Evolutionary conservation across 2,329 filamentous ascomycete species (phyloP).

Genomic region (Trichoderma cornu-damae): DNA sequence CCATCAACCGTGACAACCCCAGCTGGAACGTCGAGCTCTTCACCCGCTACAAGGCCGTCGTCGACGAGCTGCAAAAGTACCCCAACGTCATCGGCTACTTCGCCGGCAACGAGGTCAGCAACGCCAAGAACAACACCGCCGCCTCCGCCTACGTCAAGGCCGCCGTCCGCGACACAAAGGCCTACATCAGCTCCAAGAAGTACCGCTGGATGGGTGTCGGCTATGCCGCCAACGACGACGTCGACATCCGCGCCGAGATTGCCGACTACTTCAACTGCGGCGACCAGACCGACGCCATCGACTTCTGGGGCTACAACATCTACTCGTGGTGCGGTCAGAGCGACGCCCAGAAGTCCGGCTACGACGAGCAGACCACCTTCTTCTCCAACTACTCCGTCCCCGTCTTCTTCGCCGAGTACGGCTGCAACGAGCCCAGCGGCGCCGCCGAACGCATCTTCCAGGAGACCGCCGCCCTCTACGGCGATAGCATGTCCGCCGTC

Average conservation of each 20-base stretch:
- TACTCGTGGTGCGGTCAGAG: slow-evolving; percentile 98
- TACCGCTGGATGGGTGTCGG: slow-evolving; percentile 82
- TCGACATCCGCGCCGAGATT: slow-evolving; percentile 72
- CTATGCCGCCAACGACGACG: slow-evolving; percentile 93
- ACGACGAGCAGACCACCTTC: slow-evolving; percentile 75
- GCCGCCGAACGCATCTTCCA: slow-evolving; percentile 69
- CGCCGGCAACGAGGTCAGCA: slow-evolving; percentile 95
- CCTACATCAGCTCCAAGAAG: slow-evolving; percentile 76
- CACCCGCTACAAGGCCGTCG: slow-evolving; percentile 73
- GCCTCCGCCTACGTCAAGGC: slow-evolving; percentile 96
- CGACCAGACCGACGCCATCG: slow-evolving; percentile 58
- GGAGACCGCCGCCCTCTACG: slow-evolving; percentile 79
- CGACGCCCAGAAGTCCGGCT: slow-evolving; percentile 70
- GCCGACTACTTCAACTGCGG: slow-evolving; percentile 96
- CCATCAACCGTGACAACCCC: slow-evolving; percentile 78
- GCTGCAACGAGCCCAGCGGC: slow-evolving; percentile 69
- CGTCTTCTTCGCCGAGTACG: slow-evolving; percentile 98
- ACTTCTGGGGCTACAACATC: slow-evolving; percentile 99
- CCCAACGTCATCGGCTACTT: slow-evolving; percentile 96
- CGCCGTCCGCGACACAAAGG: slow-evolving; percentile 91
- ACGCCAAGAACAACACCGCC: slow-evolving; percentile 79
- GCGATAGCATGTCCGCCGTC: slow-evolving; percentile 72
- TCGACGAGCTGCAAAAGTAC: slow-evolving; percentile 78
- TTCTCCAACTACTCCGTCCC: slow-evolving; percentile 87
- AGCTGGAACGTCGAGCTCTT: slow-evolving; percentile 75